Percentiles rank a stretch among this genome's conserved stretches.
phyloP scores from a whole-genome alignment of 176 grass and related monocot genomes.

The Tillandsia fasciculata region DNA sequence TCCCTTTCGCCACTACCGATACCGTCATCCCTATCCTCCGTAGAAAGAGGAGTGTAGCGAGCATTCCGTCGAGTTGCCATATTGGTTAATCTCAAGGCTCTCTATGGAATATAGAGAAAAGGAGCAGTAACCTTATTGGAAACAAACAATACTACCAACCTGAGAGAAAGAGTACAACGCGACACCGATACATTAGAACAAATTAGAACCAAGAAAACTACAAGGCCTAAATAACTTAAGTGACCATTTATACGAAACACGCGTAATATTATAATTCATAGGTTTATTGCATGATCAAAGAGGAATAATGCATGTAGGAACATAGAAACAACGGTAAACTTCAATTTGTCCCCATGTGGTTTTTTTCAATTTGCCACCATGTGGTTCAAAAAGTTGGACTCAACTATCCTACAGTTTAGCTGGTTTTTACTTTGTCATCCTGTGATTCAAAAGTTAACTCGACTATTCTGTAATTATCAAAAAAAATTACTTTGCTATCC shows the following conservation, averaged over 20 bases:
- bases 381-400: too few species aligned
- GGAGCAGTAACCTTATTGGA: neutral
- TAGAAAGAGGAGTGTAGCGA: conserved; percentile 46
- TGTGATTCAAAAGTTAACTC: too few species aligned
- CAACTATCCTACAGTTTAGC: too few species aligned
- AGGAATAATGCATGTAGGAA: too few species aligned
- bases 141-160: neutral
- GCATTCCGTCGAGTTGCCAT: conserved; percentile 58
- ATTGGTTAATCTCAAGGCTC: conserved; percentile 12
- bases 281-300: neutral
- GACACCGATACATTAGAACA: neutral
- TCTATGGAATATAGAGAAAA: neutral
- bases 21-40: conserved; percentile 25
- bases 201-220: neutral
- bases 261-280: neutral
- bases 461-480: too few species aligned
- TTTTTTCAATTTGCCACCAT: too few species aligned
- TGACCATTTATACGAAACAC: neutral
- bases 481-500: too few species aligned
- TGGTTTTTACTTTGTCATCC: too few species aligned
- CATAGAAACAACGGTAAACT: too few species aligned
- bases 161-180: neutral
- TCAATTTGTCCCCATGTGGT: too few species aligned
- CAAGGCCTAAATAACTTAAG: neutral
- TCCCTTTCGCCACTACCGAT: conserved; percentile 13